Evolutionary conservation across 2,329 filamentous ascomycete genomes (phyloP).

Genomic region (Periconia macrospinosa): DNA sequence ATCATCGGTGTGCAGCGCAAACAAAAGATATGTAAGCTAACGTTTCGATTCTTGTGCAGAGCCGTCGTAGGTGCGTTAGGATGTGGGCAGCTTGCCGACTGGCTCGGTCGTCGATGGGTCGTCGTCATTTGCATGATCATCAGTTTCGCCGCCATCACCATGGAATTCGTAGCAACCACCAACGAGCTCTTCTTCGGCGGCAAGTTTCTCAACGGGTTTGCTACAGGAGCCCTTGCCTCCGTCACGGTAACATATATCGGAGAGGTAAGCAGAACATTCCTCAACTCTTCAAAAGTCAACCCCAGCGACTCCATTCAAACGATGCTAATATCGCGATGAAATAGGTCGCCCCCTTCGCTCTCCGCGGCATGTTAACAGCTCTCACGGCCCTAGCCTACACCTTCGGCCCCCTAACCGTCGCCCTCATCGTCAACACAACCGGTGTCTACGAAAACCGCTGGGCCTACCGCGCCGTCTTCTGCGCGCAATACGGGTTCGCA

Average conservation of each 20-base stretch:
- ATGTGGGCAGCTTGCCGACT: conserved; percentile 42
- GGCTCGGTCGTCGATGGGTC: conserved; percentile 34
- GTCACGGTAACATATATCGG: conserved; percentile 65
- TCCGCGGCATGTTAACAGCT: conserved; percentile 61
- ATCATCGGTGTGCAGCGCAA: not conserved
- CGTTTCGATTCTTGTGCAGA: not conserved
- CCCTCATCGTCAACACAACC: conserved; percentile 42
- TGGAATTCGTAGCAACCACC: conserved; percentile 64
- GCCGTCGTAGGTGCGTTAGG: conserved; percentile 55
- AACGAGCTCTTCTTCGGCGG: conserved; percentile 60
- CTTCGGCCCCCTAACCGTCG: conserved; percentile 61
- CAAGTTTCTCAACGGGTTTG: conserved; percentile 61
- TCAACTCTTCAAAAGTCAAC: conserved; percentile 38
- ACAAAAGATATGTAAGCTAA: conserved; percentile 14
- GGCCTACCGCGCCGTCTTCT: conserved; percentile 66
- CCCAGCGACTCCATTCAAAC: conserved; percentile 44
- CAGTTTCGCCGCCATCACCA: conserved; percentile 55
- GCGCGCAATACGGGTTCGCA: conserved; percentile 74
- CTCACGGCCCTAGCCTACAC: conserved; percentile 66
- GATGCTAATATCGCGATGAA: conserved; percentile 32
- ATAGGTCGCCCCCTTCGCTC: conserved; percentile 53
- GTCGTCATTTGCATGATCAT: conserved; percentile 21
- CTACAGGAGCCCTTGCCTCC: conserved; percentile 62
- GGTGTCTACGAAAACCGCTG: conserved; percentile 53
- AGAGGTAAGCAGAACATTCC: conserved; percentile 52